These are phyloP conservation scores for Arabidopsis suecica DNA, from an alignment of 345 rosid species.

Conservation along the genomic window DNA sequence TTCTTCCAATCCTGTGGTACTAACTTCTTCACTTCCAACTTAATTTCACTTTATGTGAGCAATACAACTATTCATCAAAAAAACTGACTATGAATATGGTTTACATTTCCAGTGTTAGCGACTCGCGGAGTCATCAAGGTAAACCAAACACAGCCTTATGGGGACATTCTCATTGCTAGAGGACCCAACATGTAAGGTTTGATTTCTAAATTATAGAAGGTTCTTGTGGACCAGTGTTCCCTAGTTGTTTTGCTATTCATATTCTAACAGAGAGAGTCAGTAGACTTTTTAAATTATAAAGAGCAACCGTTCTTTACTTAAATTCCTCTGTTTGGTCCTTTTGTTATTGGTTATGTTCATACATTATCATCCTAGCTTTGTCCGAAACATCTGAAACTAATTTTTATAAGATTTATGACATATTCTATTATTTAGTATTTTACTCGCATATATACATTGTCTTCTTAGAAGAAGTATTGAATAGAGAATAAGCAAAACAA, in stretches of 20 bases:
- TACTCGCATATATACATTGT: slow-evolving; percentile 5
- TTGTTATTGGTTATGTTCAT: slow-evolving; percentile 10
- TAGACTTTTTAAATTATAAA: neutral
- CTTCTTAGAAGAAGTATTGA: neutral
- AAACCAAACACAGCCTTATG: slow-evolving; percentile 64
- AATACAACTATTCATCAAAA: neutral
- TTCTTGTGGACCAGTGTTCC: neutral
- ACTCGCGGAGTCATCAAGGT: slow-evolving; percentile 64
- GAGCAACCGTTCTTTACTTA: neutral
- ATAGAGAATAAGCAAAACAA: neutral
- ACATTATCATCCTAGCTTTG: slow-evolving; percentile 3
- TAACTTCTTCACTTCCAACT: slow-evolving; percentile 1
- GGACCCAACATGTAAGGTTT: slow-evolving; percentile 62
- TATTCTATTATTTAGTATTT: neutral
- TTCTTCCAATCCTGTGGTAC: slow-evolving; percentile 90
- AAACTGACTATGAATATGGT: neutral
- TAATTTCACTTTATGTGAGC: neutral
- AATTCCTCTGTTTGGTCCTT: slow-evolving; percentile 11
- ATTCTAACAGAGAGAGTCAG: neutral
- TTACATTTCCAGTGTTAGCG: slow-evolving; percentile 63
- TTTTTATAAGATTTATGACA: neutral
- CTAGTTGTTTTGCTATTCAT: slow-evolving; percentile 8
- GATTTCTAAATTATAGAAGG: slow-evolving; percentile 13
- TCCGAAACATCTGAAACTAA: neutral
- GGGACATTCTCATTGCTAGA: slow-evolving; percentile 73